Percentiles rank a stretch among this genome's conserved stretches.
These are phyloP conservation scores for Scedosporium aurantiacum DNA, from an alignment of 2,329 filamentous ascomycete species.

Conservation along the genomic window DNA sequence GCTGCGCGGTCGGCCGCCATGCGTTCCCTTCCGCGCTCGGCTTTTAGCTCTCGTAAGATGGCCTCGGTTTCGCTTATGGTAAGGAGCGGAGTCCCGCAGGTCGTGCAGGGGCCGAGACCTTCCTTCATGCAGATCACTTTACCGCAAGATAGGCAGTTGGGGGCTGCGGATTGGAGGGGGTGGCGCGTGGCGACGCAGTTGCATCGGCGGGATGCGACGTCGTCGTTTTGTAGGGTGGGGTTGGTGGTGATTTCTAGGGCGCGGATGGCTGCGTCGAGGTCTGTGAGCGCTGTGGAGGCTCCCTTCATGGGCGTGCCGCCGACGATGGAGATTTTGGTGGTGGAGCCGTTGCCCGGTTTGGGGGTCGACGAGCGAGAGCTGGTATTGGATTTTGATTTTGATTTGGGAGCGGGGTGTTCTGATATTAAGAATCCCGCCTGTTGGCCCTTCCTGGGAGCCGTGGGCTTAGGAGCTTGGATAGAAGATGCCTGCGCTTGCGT, in stretches of 20 bases:
- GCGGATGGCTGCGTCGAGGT: conserved; percentile 72
- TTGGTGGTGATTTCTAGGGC: conserved; percentile 88
- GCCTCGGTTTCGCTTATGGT: conserved; percentile 63
- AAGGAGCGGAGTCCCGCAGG: conserved; percentile 67
- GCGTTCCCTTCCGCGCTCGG: conserved; percentile 77
- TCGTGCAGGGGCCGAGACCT: conserved; percentile 87
- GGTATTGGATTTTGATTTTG: conserved; percentile 43
- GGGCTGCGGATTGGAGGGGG: conserved; percentile 78
- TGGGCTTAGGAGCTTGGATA: not conserved
- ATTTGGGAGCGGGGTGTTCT: conserved; percentile 48
- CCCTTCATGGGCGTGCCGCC: conserved; percentile 77
- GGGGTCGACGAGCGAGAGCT: conserved; percentile 41
- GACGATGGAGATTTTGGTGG: conserved; percentile 59
- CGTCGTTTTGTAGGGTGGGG: conserved; percentile 47
- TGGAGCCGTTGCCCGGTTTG: conserved; percentile 31
- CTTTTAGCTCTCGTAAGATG: conserved; percentile 74
- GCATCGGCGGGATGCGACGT: conserved; percentile 56
- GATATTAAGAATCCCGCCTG: conserved; percentile 66
- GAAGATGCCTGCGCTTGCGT: conserved; percentile 52
- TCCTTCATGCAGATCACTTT: conserved; percentile 95
- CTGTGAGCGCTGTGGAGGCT: conserved; percentile 59
- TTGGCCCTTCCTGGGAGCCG: conserved; percentile 35
- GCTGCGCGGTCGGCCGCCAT: conserved; percentile 69
- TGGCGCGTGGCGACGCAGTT: conserved; percentile 83
- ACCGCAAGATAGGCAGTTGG: conserved; percentile 85